phyloP scores from a whole-genome alignment of 108 stramenopile genomes.

The Skeletonema grethae region DNA sequence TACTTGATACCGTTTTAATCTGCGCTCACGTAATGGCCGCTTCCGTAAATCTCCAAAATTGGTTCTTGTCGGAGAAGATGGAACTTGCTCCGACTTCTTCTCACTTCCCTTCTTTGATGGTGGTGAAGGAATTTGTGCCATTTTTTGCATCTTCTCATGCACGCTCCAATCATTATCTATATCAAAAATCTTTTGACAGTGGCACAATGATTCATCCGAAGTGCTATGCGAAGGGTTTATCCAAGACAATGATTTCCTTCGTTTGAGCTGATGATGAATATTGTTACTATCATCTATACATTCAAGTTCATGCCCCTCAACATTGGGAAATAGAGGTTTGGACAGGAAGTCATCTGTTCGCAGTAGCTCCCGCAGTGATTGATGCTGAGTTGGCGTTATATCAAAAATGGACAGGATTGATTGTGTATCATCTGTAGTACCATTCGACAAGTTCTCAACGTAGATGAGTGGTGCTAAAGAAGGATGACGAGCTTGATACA shows the following conservation, averaged over 20 bases:
- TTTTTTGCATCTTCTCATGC: background rate
- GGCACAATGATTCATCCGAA: constrained; percentile 13
- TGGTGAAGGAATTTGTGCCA: background rate
- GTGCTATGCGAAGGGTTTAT: background rate
- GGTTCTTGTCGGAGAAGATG: background rate
- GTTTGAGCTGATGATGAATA: background rate
- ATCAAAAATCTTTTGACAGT: constrained; percentile 3
- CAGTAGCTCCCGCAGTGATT: constrained; percentile 25
- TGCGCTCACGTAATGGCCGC: constrained; percentile 6
- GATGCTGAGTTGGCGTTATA: constrained; percentile 27
- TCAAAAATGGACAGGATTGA: constrained; percentile 32
- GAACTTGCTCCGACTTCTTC: constrained; percentile 11
- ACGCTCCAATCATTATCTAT: constrained; percentile 10
- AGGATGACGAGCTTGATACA: constrained; percentile 40
- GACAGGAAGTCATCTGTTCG: constrained; percentile 29
- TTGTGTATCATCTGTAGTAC: background rate
- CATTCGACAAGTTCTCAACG: constrained; percentile 6
- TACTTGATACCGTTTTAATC: constrained; percentile 19
- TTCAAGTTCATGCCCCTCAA: constrained; percentile 20
- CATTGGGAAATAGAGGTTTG: constrained; percentile 24
- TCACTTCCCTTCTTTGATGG: constrained; percentile 1
- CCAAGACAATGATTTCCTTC: constrained; percentile 12
- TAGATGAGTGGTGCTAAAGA: constrained; percentile 32
- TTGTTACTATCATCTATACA: background rate
- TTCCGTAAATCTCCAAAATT: constrained; percentile 9